These are phyloP conservation scores for Hibiscus mutabilis DNA, from an alignment of 345 rosid species.

Conservation along the genomic window DNA sequence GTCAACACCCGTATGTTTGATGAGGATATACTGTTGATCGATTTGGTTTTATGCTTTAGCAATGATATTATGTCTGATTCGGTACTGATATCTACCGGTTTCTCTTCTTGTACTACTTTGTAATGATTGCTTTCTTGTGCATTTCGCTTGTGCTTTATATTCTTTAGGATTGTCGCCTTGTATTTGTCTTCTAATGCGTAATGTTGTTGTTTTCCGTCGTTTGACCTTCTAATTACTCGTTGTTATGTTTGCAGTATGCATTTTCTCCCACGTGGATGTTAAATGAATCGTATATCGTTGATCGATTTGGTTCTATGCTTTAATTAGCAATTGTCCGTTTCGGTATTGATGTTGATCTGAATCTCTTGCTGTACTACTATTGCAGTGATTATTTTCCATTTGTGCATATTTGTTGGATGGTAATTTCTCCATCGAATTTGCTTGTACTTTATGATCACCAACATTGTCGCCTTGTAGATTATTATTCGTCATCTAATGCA, in stretches of 20 bases:
- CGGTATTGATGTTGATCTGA: neutral
- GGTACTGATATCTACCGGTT: neutral
- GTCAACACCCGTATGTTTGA: neutral
- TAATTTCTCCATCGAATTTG: neutral
- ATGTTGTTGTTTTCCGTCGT: neutral
- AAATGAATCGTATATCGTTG: neutral
- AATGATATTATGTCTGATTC: neutral
- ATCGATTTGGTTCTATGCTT: neutral
- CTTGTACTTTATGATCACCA: neutral
- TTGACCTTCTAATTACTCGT: neutral
- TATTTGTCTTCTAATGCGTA: neutral
- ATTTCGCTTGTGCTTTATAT: neutral
- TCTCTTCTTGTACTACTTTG: neutral
- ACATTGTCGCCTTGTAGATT: neutral
- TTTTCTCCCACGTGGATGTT: neutral
- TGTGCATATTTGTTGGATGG: no score
- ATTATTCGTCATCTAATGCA: neutral
- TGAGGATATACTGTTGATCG: neutral
- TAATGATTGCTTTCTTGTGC: constrained; percentile 2
- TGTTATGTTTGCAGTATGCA: neutral
- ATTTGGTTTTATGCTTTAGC: neutral
- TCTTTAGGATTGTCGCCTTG: neutral
- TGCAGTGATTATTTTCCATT: neutral
- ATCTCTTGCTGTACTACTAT: neutral
- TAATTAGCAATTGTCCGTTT: neutral